Evolutionary conservation across 2,329 filamentous ascomycete species (phyloP).

Genomic region (Penicillium polonicum): DNA sequence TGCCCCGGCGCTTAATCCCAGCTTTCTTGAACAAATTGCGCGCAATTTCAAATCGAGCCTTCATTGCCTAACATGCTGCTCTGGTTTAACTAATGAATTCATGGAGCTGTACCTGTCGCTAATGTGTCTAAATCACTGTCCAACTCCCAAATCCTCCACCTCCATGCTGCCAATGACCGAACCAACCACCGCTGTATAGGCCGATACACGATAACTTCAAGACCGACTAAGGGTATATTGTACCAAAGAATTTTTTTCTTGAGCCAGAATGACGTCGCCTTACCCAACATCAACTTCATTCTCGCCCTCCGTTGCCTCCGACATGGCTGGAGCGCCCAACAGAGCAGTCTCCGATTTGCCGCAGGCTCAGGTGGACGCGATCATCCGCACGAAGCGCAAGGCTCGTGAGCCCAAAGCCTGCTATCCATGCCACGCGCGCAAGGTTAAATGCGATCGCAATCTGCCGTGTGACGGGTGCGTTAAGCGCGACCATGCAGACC

Average conservation of each 20-base stretch:
- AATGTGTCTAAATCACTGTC: slow-evolving; percentile 1
- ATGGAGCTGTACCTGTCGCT: neutral
- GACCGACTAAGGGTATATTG: slow-evolving; percentile 1
- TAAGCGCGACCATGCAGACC: slow-evolving; percentile 50
- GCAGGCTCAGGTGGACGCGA: slow-evolving; percentile 48
- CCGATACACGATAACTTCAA: slow-evolving; percentile 7
- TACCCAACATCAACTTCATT: slow-evolving; percentile 32
- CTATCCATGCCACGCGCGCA: slow-evolving; percentile 48
- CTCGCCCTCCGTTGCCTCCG: slow-evolving; percentile 28
- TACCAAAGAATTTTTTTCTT: neutral
- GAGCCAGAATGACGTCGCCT: slow-evolving; percentile 31
- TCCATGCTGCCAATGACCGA: slow-evolving; percentile 5
- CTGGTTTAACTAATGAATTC: neutral
- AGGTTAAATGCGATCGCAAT: slow-evolving; percentile 52
- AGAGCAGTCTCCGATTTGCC: slow-evolving; percentile 42
- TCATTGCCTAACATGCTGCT: slow-evolving; percentile 8
- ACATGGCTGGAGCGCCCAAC: slow-evolving; percentile 26
- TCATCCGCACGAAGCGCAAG: slow-evolving; percentile 49
- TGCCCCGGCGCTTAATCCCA: slow-evolving; percentile 14
- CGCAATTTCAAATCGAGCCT: slow-evolving; percentile 13
- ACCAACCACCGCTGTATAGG: slow-evolving; percentile 6
- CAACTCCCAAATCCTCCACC: neutral
- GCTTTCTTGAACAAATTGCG: slow-evolving; percentile 8
- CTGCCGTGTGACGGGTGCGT: slow-evolving; percentile 51
- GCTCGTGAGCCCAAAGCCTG: slow-evolving; percentile 50